Conservation (phyloP, 1,284 basidiomycete species). For the Microstroma glucosiphilum region DNA sequence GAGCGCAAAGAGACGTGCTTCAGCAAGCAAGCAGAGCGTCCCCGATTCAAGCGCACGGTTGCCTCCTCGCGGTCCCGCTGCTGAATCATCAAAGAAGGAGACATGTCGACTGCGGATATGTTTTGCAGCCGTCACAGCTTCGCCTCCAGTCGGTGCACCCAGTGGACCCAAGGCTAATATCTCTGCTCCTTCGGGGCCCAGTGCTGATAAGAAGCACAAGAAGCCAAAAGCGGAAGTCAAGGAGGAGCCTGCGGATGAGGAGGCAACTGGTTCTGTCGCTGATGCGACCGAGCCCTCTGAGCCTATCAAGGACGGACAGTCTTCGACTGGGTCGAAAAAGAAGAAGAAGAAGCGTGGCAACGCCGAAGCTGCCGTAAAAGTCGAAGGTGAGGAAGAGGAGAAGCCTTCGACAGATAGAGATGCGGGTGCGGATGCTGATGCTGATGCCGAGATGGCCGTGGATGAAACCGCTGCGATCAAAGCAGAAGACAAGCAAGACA, state of each 20-base stretch:
- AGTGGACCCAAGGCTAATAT: not conserved
- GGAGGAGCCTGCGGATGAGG: not conserved
- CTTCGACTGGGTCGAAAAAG: no score
- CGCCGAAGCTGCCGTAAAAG: not conserved
- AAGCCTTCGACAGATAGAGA: not conserved
- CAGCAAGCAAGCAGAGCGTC: no score
- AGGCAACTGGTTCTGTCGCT: no score
- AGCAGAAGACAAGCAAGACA: no score
- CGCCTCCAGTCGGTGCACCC: not conserved
- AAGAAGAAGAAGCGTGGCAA: not conserved
- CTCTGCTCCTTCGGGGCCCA: not conserved
- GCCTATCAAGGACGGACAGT: not conserved
- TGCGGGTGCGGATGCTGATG: not conserved
- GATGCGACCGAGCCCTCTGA: not conserved
- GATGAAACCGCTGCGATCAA: not conserved
- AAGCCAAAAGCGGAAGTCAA: not conserved
- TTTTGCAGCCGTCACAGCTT: slow-evolving; percentile 6
- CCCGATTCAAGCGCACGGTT: no score
- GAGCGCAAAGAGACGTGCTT: not conserved
- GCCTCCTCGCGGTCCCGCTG: no score
- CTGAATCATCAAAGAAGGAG: no score
- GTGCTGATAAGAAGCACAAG: slow-evolving; percentile 3
- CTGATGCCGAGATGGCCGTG: not conserved
- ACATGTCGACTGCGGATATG: slow-evolving; percentile 12
- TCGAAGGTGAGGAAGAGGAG: not conserved